Base-by-base conservation (phyloP, 2,329 filamentous ascomycete genomes). In the Paecilomyces fulvus region DNA sequence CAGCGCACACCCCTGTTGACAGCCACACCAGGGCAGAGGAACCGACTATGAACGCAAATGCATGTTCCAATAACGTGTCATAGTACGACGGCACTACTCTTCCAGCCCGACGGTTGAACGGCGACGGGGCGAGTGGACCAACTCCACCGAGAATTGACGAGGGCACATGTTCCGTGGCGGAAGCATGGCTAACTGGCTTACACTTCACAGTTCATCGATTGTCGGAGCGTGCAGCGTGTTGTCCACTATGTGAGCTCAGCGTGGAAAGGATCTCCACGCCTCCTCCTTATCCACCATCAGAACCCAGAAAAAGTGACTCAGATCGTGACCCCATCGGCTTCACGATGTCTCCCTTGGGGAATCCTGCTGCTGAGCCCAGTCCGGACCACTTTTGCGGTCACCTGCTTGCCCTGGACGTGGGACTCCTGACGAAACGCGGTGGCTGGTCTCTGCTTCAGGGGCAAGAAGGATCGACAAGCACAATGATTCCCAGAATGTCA, bases 51-150 rank as follows among this genome's bases (percentile, higher is more conserved):
- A 49, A 49, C 21, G 48, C 20, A 28, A 49, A 23, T n/a, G 48
- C 48, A 49, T 49, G 48, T 49, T 28, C 48, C 48, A 49, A 49
- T 49, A 49, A 49, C 25, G 48, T 49, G 48, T 23, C 48, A 49
- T 49, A n/a, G 48, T 49, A 49, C 21, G 21, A 49, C 48, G 48
- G 48, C 20, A 28, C 48, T 49, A 49, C 48, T 49, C 20, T 28
- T 49, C 48, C 48, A 49, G 48, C 48, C 48, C 48, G 48, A 49
- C 48, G 48, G 48, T 23, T 23, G 48, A 49, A 49, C 48, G 21
- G 48, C 25, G 25, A 49, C 25, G 48, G 48, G 48, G 48, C 20
- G 21, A 23, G 48, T 49, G 48, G 48, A 28, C 28, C 48, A 49
- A 49, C 48, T 49, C 48, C 48, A 49, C 48, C 48, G 10, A 49